These are phyloP conservation scores for Pleurotus cornucopiae DNA, from an alignment of 768 basidiomycete species.

Conservation along the genomic window DNA sequence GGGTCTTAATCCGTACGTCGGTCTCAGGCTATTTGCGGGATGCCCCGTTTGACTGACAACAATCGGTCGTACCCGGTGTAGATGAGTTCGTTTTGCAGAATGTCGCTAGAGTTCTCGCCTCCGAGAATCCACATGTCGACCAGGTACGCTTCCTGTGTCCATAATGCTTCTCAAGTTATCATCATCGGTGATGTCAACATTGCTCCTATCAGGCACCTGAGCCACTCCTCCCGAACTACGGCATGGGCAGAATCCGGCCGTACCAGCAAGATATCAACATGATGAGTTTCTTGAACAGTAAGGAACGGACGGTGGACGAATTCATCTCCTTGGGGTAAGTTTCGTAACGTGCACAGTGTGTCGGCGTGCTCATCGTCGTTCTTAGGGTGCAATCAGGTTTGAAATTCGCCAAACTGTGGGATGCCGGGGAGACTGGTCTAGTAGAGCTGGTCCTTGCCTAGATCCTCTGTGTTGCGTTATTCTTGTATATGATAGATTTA, in stretches of 20 bases:
- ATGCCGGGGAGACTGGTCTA: conserved; percentile 27
- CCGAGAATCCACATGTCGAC: not conserved
- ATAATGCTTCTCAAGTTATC: too few relatives aligned
- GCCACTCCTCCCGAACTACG: conserved; percentile 45
- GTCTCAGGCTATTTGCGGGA: too few relatives aligned
- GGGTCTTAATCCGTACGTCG: conserved; percentile 25
- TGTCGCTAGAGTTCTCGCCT: conserved; percentile 11
- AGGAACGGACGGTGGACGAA: conserved; percentile 38
- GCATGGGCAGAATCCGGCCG: conserved; percentile 31
- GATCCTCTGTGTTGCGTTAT: too few relatives aligned
- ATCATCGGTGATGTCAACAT: too few relatives aligned
- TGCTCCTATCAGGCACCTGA: conserved; percentile 28
- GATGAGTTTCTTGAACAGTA: conserved; percentile 36
- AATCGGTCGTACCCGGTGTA: conserved; percentile 7
- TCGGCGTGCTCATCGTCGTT: not conserved
- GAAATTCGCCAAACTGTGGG: conserved; percentile 33
- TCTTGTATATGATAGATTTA: too few relatives aligned
- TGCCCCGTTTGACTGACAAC: too few relatives aligned
- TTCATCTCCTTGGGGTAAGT: conserved; percentile 30
- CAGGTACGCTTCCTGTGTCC: not conserved
- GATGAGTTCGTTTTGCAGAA: conserved; percentile 34
- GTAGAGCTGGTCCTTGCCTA: conserved; percentile 23
- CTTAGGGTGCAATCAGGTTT: conserved; percentile 20
- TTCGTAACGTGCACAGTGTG: not conserved
- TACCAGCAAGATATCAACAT: conserved; percentile 45